Evolutionary conservation across 2,329 filamentous ascomycete genomes (phyloP), one percentile per base, ranked within the genome.

Genomic region (Arthrobotrys sinensis): DNA sequence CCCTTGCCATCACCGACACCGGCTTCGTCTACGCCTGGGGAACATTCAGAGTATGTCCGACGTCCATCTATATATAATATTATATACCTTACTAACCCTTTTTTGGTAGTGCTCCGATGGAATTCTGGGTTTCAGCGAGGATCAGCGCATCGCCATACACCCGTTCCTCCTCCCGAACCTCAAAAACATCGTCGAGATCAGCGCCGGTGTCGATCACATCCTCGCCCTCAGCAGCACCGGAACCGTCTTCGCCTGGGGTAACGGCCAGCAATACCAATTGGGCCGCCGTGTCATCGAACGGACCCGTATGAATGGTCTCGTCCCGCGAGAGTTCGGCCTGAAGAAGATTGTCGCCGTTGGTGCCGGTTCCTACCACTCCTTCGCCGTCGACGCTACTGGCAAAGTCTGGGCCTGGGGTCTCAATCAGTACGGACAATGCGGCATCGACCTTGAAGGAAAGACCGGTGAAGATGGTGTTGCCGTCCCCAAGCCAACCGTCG

Each of bases 391-490:
- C 81, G 88, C 90, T 79, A 88, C 90, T 32, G 90, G 90, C 45
- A 87, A 89, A 34, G 91, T 95, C 36, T 96, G 90, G 85, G 89
- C 90, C 0, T 97, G 93, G 93, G 93, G 94, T 24, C 86, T 95
- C 34, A 97, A 97, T 87, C 94, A 92, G 85, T 96, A 92, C 84
- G 92, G 91, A 80, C 91, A 97, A 85, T 92, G 92, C 14, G 93
- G 91, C 40, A 87, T 91, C 75, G 86, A 87, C 14, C 87, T 89
- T 50, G 87, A 88, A 67, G 64, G 77, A 8, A 80, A 81, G 40
- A 90, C 89, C 12, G 91, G 90, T 36, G 89, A 91, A 73, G 89
- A 91, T 65, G 90, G 91, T 80, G 91, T 91, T 38, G 89, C 91
- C 79, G 88, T 97, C 63, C 87, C 92, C n/a, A 88, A 89, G 80